phyloP scores from a whole-genome alignment of 768 basidiomycete genomes.

The Lactifluus hygrophoroides region DNA sequence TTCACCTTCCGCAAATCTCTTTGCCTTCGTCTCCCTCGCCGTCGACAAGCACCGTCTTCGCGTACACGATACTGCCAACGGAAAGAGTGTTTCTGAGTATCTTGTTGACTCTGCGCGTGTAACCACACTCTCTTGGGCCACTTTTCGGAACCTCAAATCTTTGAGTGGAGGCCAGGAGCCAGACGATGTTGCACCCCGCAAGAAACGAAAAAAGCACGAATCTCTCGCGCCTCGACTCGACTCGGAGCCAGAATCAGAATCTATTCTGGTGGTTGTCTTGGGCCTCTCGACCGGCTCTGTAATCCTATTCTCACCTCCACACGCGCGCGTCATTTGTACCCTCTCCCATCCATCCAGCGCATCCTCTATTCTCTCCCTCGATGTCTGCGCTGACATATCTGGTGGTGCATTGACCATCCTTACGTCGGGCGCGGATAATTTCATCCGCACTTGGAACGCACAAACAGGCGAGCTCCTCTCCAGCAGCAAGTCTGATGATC shows the following conservation, averaged over 20 bases:
- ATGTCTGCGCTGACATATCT: slow-evolving; percentile 26
- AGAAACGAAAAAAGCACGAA: slow-evolving; percentile 43
- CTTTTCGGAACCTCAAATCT: slow-evolving; percentile 27
- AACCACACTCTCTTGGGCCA: slow-evolving; percentile 45
- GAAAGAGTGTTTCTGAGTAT: slow-evolving; percentile 49
- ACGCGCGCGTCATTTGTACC: slow-evolving; percentile 46
- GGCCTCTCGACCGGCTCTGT: slow-evolving; percentile 56
- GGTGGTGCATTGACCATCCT: slow-evolving; percentile 35
- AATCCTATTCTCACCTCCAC: slow-evolving; percentile 51
- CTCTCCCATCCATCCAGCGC: slow-evolving; percentile 48
- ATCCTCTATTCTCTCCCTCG: slow-evolving; percentile 43
- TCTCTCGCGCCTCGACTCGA: slow-evolving; percentile 26
- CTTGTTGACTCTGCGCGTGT: slow-evolving; percentile 48
- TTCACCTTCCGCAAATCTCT: slow-evolving; percentile 46
- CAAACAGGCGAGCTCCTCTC: slow-evolving; percentile 40
- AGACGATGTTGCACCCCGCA: slow-evolving; percentile 34
- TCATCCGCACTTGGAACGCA: slow-evolving; percentile 50
- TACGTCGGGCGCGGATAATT: slow-evolving; percentile 51
- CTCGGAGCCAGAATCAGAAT: slow-evolving; percentile 21
- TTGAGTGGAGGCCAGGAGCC: slow-evolving; percentile 22
- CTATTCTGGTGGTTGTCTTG: slow-evolving; percentile 41
- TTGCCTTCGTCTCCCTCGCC: slow-evolving; percentile 54
- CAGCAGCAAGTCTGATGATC: slow-evolving; percentile 49
- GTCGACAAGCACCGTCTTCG: slow-evolving; percentile 67
- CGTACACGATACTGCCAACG: slow-evolving; percentile 51